Conservation (phyloP, 352 stramenopile species). For the Globisporangium middletonii region DNA sequence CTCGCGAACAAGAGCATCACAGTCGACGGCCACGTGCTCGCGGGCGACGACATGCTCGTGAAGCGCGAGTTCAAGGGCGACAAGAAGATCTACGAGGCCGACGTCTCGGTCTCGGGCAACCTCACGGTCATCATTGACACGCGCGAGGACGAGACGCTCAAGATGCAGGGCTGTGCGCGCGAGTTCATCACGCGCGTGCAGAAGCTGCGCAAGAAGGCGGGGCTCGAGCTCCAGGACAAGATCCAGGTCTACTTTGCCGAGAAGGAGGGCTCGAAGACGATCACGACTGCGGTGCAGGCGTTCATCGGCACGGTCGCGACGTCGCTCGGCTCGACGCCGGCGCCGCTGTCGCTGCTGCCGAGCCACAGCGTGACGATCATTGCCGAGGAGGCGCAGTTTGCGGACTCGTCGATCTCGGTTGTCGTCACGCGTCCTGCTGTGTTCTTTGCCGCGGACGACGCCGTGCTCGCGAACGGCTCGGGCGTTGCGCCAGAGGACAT, state of each 20-base stretch:
- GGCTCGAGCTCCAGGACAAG: constrained; percentile 92
- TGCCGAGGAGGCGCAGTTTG: constrained; percentile 60
- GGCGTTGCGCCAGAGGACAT: constrained; percentile 38
- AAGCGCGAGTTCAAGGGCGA: constrained; percentile 94
- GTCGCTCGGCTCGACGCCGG: constrained; percentile 53
- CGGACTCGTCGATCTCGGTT: constrained; percentile 59
- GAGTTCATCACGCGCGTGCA: constrained; percentile 98
- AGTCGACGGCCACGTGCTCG: constrained; percentile 64
- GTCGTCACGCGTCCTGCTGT: constrained; percentile 65
- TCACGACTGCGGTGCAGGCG: constrained; percentile 54
- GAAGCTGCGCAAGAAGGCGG: constrained; percentile 97
- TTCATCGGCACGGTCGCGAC: constrained; percentile 52
- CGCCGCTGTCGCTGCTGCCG: constrained; percentile 53
- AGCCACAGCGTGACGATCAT: constrained; percentile 64
- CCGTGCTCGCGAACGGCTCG: constrained; percentile 40
- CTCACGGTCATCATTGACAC: constrained; percentile 95
- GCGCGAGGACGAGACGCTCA: constrained; percentile 93
- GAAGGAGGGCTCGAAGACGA: constrained; percentile 44
- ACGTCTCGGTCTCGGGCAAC: constrained; percentile 83
- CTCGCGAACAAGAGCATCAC: constrained; percentile 79
- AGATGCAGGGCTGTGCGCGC: constrained; percentile 90
- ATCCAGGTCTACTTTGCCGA: constrained; percentile 95
- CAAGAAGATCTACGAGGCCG: constrained; percentile 88
- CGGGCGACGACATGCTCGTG: constrained; percentile 91
- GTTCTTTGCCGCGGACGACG: constrained; percentile 46